Conservation (phyloP, 225 moss, liverwort and hornwort genomes). For the Marchantia polymorpha region DNA sequence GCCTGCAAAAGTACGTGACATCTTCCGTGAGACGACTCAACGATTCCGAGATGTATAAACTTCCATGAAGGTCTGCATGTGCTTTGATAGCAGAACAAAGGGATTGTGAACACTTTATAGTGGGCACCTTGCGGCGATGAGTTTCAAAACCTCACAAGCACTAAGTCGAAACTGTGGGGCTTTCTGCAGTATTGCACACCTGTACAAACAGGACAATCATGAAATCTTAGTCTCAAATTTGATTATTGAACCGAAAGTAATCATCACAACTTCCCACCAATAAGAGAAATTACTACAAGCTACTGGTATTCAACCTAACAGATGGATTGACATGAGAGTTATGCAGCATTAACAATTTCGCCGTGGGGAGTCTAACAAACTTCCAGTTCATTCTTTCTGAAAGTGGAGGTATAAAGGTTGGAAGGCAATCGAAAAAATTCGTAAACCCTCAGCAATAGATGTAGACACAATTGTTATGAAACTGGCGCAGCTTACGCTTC, state of each 20-base stretch:
- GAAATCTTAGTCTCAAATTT: neutral
- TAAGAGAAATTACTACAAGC: neutral
- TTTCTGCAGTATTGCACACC: conserved; percentile 53
- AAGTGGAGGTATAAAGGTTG: too few species aligned
- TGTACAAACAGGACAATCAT: conserved; percentile 8
- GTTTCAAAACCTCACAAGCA: conserved; percentile 89
- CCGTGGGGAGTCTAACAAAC: too few species aligned
- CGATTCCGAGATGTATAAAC: neutral
- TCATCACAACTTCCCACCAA: neutral
- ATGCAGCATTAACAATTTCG: too few species aligned
- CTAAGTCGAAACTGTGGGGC: conserved; percentile 74
- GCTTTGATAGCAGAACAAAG: neutral
- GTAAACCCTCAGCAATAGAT: neutral
- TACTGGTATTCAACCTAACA: too few species aligned
- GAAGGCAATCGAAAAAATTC: neutral
- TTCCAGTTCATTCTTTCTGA: too few species aligned
- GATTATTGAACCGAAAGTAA: neutral
- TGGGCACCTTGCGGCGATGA: conserved; percentile 67
- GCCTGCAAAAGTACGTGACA: conserved; percentile 43
- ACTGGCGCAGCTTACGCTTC: conserved; percentile 61
- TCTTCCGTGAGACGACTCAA: neutral
- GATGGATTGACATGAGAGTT: too few species aligned
- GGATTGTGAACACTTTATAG: neutral
- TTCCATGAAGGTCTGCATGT: too few species aligned
- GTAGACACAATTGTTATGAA: neutral